Conservation (phyloP, 306 rosid genomes). For the Argentina anserina region DNA sequence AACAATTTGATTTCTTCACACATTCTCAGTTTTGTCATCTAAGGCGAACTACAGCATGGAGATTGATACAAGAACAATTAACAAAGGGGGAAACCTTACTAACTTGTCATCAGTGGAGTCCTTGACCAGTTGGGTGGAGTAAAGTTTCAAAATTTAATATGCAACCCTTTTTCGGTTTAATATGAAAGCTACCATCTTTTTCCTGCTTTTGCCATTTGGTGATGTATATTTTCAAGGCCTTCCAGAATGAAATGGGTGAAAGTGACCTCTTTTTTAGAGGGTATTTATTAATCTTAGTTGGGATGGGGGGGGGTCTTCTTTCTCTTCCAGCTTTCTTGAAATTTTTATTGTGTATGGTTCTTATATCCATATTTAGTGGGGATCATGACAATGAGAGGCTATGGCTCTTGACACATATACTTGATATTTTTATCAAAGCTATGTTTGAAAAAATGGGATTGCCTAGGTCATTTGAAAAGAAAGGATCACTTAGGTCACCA, state of each 20-base stretch:
- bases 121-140: background rate
- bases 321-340: constrained; percentile 15
- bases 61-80: constrained; percentile 8
- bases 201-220: constrained; percentile 8
- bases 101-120: constrained; percentile 7
- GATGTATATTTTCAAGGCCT: background rate
- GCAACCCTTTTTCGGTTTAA: background rate
- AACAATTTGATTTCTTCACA: background rate
- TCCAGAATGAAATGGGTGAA: constrained; percentile 10
- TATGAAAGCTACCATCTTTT: background rate
- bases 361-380: constrained; percentile 16
- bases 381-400: constrained; percentile 20
- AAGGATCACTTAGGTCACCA: constrained; percentile 26
- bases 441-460: constrained; percentile 7
- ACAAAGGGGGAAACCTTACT: background rate
- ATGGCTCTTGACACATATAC: constrained; percentile 1
- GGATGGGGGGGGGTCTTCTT: constrained; percentile 5
- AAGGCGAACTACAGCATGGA: background rate
- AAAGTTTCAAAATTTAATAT: background rate
- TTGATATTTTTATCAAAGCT: background rate
- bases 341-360: constrained; percentile 19
- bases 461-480: constrained; percentile 1
- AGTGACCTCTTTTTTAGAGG: background rate
- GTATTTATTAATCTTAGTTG: constrained; percentile 1
- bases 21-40: constrained; percentile 9